phyloP scores from a whole-genome alignment of 2,329 filamentous ascomycete species.

The Penicillium psychrosexuale region DNA sequence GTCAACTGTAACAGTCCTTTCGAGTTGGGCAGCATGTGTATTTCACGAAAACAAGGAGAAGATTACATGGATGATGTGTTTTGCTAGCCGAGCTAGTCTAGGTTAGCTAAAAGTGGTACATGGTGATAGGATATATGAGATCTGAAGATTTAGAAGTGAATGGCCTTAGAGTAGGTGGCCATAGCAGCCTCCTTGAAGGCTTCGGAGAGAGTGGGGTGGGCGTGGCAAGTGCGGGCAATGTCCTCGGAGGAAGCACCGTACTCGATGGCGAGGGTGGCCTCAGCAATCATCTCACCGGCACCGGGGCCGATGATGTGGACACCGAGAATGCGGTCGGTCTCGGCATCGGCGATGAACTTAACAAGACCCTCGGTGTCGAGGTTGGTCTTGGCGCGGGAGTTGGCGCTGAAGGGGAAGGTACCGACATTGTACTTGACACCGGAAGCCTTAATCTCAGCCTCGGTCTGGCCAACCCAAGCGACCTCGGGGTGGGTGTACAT shows the following conservation, averaged over 20 bases:
- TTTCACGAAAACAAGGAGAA: constrained; percentile 25
- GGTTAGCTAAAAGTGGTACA: constrained; percentile 28
- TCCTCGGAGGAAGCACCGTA: constrained; percentile 96
- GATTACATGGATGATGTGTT: constrained; percentile 35
- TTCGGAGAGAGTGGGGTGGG: constrained; percentile 92
- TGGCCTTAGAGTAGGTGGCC: constrained; percentile 91
- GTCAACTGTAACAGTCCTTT: not conserved
- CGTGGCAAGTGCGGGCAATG: constrained; percentile 90
- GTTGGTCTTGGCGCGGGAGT: constrained; percentile 98
- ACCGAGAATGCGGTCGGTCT: constrained; percentile 93
- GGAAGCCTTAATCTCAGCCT: constrained; percentile 88
- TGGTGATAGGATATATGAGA: constrained; percentile 22
- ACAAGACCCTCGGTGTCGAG: constrained; percentile 92
- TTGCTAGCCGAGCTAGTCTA: constrained; percentile 39
- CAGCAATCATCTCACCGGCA: constrained; percentile 98
- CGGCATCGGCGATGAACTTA: constrained; percentile 93
- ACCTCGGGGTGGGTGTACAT: constrained; percentile 99
- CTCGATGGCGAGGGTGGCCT: constrained; percentile 90
- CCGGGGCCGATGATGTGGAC: constrained; percentile 96
- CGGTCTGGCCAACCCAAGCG: constrained; percentile 96
- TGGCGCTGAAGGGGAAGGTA: constrained; percentile 95
- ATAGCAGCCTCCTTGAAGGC: constrained; percentile 99
- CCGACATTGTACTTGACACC: constrained; percentile 91
- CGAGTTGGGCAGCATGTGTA: constrained; percentile 1
- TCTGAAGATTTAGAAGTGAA: constrained; percentile 70